Evolutionary conservation across 2,329 filamentous ascomycete genomes (phyloP).

Genomic region (Juglanconis sp.): DNA sequence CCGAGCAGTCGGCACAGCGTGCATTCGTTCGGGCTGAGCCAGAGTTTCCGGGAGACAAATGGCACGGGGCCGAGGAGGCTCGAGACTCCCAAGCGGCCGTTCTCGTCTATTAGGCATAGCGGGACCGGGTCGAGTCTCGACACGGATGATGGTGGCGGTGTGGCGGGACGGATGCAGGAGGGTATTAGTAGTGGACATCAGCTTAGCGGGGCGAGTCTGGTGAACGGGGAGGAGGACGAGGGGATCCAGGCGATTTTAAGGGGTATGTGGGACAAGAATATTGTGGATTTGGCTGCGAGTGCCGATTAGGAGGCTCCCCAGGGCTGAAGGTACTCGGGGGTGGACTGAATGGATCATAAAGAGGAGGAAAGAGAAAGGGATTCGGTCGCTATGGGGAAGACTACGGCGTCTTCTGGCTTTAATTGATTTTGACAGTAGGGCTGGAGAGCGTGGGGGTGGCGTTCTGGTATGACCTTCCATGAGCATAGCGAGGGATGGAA

Average conservation of each 20-base stretch:
- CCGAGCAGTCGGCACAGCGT: slow-evolving; percentile 23
- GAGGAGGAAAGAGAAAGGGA: neutral
- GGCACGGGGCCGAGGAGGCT: slow-evolving; percentile 7
- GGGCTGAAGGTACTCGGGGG: neutral
- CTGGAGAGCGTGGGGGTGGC: neutral
- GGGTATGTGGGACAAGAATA: slow-evolving; percentile 60
- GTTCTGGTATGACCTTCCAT: neutral
- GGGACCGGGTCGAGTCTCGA: slow-evolving; percentile 41
- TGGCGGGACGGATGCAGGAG: slow-evolving; percentile 31
- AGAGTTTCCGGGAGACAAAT: slow-evolving; percentile 30
- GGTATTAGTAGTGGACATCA: slow-evolving; percentile 24
- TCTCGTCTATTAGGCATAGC: slow-evolving; percentile 17
- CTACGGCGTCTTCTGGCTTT: neutral
- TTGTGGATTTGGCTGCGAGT: slow-evolving; percentile 53
- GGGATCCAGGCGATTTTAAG: slow-evolving; percentile 50
- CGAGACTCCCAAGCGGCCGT: slow-evolving; percentile 11
- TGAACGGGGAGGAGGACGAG: slow-evolving; percentile 49
- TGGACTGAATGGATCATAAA: neutral
- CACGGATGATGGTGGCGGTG: slow-evolving; percentile 37
- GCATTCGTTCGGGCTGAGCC: slow-evolving; percentile 34
- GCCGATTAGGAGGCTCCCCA: slow-evolving; percentile 35
- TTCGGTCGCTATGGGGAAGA: neutral
- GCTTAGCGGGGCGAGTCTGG: slow-evolving; percentile 48
- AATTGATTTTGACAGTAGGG: neutral
- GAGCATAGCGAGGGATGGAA: neutral